Evolutionary conservation across 2,329 filamentous ascomycete species (phyloP).

Genomic region (Aschersonia sp.): DNA sequence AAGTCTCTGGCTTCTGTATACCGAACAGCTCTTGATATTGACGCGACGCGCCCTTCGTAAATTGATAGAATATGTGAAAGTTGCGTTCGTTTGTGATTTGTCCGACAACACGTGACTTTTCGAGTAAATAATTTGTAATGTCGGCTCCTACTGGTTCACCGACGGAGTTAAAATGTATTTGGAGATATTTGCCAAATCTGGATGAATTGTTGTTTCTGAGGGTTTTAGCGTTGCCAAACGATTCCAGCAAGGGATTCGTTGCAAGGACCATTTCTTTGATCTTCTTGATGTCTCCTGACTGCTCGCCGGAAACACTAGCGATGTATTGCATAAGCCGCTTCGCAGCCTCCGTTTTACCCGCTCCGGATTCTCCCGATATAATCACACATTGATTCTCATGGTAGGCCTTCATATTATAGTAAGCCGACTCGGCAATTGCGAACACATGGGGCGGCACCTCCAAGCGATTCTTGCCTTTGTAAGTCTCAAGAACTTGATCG

Average conservation of each 20-base stretch:
- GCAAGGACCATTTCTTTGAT: constrained; percentile 99
- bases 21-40: constrained; percentile 80
- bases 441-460: constrained; percentile 95
- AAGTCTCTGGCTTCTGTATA: constrained; percentile 81
- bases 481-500: constrained; percentile 81
- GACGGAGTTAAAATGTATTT: constrained; percentile 84
- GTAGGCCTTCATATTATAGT: constrained; percentile 99
- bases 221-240: constrained; percentile 97
- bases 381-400: constrained; percentile 99
- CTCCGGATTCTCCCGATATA: constrained; percentile 95
- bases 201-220: constrained; percentile 98
- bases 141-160: constrained; percentile 92
- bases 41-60: constrained; percentile 84
- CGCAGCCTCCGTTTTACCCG: constrained; percentile 95
- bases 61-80: constrained; percentile 99
- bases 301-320: constrained; percentile 82
- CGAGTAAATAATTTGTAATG: constrained; percentile 94
- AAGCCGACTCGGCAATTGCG: constrained; percentile 86
- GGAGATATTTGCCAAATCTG: constrained; percentile 93
- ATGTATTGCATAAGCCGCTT: constrained; percentile 99
- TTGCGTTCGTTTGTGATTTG: constrained; percentile 94
- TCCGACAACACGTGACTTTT: constrained; percentile 88
- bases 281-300: constrained; percentile 76
- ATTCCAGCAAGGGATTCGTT: constrained; percentile 92
- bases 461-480: constrained; percentile 91